Evolutionary conservation across 345 rosid species (phyloP).

Genomic region (Acer yangbiense): DNA sequence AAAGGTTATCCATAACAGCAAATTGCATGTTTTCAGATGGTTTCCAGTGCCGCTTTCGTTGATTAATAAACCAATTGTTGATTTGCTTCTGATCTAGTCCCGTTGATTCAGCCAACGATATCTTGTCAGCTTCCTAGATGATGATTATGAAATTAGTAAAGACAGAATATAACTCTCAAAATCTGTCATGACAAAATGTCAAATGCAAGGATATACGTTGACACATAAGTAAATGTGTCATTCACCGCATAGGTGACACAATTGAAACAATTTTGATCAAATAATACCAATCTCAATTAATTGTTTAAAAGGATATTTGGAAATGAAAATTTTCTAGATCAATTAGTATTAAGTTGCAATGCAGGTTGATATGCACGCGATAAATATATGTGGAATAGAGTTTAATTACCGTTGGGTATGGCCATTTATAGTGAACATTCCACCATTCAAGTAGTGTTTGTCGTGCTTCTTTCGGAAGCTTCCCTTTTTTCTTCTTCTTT

Average conservation of each 20-base stretch:
- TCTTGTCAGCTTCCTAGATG: constrained; percentile 68
- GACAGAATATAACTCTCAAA: neutral
- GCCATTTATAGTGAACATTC: constrained; percentile 80
- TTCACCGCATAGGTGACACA: neutral
- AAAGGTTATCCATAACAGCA: constrained; percentile 55
- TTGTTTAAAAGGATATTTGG: too few species aligned
- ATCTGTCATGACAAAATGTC: neutral
- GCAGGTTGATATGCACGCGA: too few species aligned
- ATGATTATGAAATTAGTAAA: neutral
- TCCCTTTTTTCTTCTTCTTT: constrained; percentile 85
- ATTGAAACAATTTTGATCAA: neutral
- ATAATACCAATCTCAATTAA: too few species aligned
- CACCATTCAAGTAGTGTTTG: constrained; percentile 78
- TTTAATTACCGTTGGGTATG: constrained; percentile 71
- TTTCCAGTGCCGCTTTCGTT: constrained; percentile 88
- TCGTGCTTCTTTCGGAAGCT: constrained; percentile 79
- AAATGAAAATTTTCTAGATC: neutral
- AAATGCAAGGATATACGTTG: neutral
- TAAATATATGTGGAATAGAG: neutral
- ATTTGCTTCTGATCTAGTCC: constrained; percentile 87
- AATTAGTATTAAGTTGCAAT: neutral
- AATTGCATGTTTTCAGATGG: constrained; percentile 79
- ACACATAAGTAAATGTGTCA: neutral
- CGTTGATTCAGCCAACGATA: constrained; percentile 66
- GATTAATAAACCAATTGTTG: constrained; percentile 91